Evolutionary conservation across 2,329 filamentous ascomycete species (phyloP), one percentile per base, ranked within the genome.

Genomic region (Akanthomyces dipterigenus): DNA sequence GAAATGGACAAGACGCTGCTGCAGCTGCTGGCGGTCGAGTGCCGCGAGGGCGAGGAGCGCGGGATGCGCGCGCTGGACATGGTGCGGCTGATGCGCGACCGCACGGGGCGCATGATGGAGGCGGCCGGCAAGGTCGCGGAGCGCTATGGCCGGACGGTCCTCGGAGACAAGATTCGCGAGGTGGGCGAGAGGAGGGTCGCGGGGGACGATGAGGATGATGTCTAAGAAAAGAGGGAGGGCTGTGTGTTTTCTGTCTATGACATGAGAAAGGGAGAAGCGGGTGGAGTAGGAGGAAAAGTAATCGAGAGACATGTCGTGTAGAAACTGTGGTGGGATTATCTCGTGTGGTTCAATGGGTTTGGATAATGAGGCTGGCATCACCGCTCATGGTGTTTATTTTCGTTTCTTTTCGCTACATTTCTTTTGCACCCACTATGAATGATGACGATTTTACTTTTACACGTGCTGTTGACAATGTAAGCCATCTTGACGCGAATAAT

Each of bases 61-160:
- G 93, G 93, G 6, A 97, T 97, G 91, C 91, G 93, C 67, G 93
- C 93, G 0, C 78, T 99, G 40, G 96, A 99, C 76, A 83, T 98
- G 69, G 95, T 96, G 34, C 81, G 84, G 64, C 79, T 99, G 69
- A 90, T 99, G 87, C 84, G 83, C 49, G 93, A 98, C 76, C 81
- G 86, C 50, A 89, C 85, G 63, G 93, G 93, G 20, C 88, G 89
- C 72, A 97, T 97, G 90, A 75, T 96, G 62, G 92, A 97, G 72
- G 90, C 93, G 5, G 95, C 95, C 1, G 85, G 87, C 61, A 96
- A 96, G 81, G 85, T 99, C 55, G 95, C 95, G 9, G 85, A 89
- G 71, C 81, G 93, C 67, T 99, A 96, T 76, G 90, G 90, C 11
- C 81, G 90, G 63, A 82, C 83, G 45, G 83, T 97, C 28, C 75